Conservation (phyloP, 2,329 filamentous ascomycete genomes). For the Colletotrichum limetticola region DNA sequence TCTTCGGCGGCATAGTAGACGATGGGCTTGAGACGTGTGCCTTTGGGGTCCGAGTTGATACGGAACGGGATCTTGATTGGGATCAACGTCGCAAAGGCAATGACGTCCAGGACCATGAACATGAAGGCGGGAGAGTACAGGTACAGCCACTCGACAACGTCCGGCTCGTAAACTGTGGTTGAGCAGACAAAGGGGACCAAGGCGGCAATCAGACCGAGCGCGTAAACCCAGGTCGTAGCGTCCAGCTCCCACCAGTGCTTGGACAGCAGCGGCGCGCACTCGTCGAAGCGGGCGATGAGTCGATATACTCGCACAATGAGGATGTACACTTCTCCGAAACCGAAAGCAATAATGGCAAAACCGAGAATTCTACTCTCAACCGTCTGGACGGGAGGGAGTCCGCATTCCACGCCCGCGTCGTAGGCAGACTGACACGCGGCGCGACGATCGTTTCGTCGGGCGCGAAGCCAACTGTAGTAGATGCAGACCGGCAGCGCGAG, state of each 20-base stretch:
- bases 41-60: slow-evolving; percentile 33
- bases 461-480: slow-evolving; percentile 32
- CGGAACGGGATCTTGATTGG: slow-evolving; percentile 29
- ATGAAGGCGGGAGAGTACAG: slow-evolving; percentile 31
- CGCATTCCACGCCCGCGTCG: slow-evolving; percentile 24
- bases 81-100: slow-evolving; percentile 29
- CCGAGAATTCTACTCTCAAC: slow-evolving; percentile 29
- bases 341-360: slow-evolving; percentile 31
- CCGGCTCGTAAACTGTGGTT: slow-evolving; percentile 29
- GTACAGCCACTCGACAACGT: slow-evolving; percentile 31
- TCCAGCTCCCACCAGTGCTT: slow-evolving; percentile 32
- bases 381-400: slow-evolving; percentile 15
- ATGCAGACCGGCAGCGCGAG: slow-evolving; percentile 28
- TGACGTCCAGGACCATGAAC: slow-evolving; percentile 32
- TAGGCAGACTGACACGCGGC: slow-evolving; percentile 20
- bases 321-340: slow-evolving; percentile 33
- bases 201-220: slow-evolving; percentile 30
- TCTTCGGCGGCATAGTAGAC: slow-evolving; percentile 34
- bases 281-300: slow-evolving; percentile 24
- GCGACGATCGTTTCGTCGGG: slow-evolving; percentile 25
- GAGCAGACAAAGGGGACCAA: slow-evolving; percentile 30
- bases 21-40: slow-evolving; percentile 29
- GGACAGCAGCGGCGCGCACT: slow-evolving; percentile 29
- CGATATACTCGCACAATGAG: slow-evolving; percentile 31
- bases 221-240: slow-evolving; percentile 31